Percentiles rank a stretch among this genome's conserved stretches.
Evolutionary conservation across 2,329 filamentous ascomycete genomes (phyloP).

Genomic region (Colletotrichum plurivorum): DNA sequence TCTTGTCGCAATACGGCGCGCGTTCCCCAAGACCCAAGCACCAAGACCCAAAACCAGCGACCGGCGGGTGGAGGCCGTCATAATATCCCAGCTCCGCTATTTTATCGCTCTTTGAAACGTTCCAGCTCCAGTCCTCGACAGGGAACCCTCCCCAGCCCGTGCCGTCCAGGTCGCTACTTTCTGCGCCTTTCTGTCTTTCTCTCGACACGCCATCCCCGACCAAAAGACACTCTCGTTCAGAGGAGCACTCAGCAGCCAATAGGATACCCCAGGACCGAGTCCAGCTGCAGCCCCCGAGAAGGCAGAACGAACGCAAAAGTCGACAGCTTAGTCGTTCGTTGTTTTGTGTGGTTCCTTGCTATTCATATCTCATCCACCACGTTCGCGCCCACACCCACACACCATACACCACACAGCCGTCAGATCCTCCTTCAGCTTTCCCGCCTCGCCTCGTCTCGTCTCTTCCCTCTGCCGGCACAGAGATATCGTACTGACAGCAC

Average conservation of each 20-base stretch:
- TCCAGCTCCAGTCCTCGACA: conserved; percentile 38
- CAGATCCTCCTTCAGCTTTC: conserved; percentile 6
- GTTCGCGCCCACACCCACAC: not conserved
- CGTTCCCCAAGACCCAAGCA: conserved; percentile 14
- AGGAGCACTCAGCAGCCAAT: not conserved
- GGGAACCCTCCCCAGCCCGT: conserved; percentile 32
- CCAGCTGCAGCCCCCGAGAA: not conserved
- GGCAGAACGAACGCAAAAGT: not conserved
- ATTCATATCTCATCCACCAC: no score
- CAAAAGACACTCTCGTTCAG: not conserved
- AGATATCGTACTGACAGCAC: conserved; percentile 11
- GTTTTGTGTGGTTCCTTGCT: no score
- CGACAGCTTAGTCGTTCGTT: not conserved
- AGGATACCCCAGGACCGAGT: conserved; percentile 5
- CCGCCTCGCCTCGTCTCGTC: not conserved
- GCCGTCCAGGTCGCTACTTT: conserved; percentile 23
- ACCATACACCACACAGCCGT: not conserved
- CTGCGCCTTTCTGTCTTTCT: conserved; percentile 21
- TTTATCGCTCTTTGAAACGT: conserved; percentile 38
- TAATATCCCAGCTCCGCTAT: conserved; percentile 39
- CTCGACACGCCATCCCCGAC: conserved; percentile 37
- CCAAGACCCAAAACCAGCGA: not conserved
- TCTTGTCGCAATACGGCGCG: conserved; percentile 31
- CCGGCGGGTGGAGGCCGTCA: conserved; percentile 30
- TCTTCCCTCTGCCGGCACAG: conserved; percentile 26